A percentile compares a stretch with the other conserved stretches of the same genome.
Conservation (phyloP, 257 asterid species). For the Capsicum baccatum region DNA sequence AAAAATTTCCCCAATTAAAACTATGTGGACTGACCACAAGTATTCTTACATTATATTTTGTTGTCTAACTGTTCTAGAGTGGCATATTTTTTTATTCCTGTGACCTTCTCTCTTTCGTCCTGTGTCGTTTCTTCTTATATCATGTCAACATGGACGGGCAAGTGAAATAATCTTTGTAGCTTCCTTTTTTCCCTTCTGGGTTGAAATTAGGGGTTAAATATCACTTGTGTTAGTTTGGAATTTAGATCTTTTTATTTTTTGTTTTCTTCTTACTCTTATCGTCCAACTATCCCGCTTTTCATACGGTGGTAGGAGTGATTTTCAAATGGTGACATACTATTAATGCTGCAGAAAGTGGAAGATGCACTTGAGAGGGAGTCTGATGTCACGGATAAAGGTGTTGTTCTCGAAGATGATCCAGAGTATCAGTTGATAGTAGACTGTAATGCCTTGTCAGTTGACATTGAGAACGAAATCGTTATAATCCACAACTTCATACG, state of each 20-base stretch:
- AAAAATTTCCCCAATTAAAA: not conserved
- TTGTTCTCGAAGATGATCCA: conserved; percentile 89
- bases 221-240: not conserved
- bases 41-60: not conserved
- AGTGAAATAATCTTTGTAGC: not conserved
- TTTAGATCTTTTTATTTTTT: not conserved
- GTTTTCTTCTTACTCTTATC: not conserved
- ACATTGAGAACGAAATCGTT: conserved; percentile 89
- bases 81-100: not conserved
- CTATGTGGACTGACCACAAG: not conserved
- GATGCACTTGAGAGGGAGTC: conserved; percentile 75
- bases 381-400: conserved; percentile 56
- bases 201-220: conserved; percentile 1
- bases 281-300: not conserved
- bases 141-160: not conserved
- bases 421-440: conserved; percentile 95
- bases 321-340: conserved; percentile 28
- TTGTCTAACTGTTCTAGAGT: not conserved
- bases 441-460: conserved; percentile 89
- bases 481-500: conserved; percentile 95
- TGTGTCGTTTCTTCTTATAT: not conserved
- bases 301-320: conserved; percentile 4
- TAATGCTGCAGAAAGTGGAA: conserved; percentile 80
- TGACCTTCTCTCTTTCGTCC: not conserved
- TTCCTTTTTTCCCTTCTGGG: not conserved